Base-by-base conservation (phyloP, 768 basidiomycete species). In the Butyriboletus loyo region DNA sequence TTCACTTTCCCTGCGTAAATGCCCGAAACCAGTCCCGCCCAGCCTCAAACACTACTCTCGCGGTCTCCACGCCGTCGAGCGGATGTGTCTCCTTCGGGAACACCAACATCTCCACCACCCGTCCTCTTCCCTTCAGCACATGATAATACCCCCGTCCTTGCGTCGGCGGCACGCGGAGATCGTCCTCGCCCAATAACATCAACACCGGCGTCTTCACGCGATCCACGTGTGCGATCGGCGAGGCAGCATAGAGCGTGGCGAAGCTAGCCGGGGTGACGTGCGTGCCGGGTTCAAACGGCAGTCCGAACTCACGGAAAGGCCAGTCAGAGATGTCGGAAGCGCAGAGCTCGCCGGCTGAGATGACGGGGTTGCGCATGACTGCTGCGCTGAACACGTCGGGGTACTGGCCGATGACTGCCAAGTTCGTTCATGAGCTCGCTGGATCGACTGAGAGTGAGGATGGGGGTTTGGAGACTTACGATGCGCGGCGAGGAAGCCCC, bases 311-410 rank as follows among this genome's bases (percentile, higher is more conserved):
- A 68, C 54, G 74, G 76, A 62, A 73, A 2, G 66, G 59, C 87
- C 87, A 89, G 59, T 89, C 87, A 8, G 84, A 79, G 37, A 90
- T 88, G 54, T 89, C 87, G 1, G 79, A 79, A 1, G 70, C 71
- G 1, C 78, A 66, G 27, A 83, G 66, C 41, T 84, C 81, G 11
- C 83, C 83, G 0, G 72, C 74, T 4, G 82, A 82, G 36, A 82
- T 83, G 49, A 89, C 88, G 0, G 87, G 86, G 60, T 89, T 90
- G 37, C 84, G 79, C 42, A 87, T 62, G 24, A 80, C 78, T 0
- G 82, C 82, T 0, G 84, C 86, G 11, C 75, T 77, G 63, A 85
- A 89, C 34, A 80, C 65, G 17, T 78, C 74, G 0, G 87, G 86
- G 58, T 76, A 77, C 53, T 81, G 80, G 1, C 83, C 83, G 17